Percentiles rank a stretch among this genome's conserved stretches.
These are phyloP conservation scores for Mediolabrus comicus DNA, from an alignment of 108 stramenopile genomes.

Conservation along the genomic window DNA sequence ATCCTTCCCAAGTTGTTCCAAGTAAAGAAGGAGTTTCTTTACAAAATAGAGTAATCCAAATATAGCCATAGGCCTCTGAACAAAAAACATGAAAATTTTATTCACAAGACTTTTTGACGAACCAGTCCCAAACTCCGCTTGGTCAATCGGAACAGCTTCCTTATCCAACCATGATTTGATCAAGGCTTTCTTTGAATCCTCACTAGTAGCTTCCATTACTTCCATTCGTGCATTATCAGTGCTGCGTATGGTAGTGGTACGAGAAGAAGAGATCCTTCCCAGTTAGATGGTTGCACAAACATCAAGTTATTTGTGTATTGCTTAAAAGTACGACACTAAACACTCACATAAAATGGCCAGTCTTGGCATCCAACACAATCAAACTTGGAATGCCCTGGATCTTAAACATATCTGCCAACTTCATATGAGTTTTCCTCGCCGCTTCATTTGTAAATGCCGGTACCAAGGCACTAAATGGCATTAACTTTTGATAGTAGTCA, in stretches of 20 bases:
- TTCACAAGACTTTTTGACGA: constrained; percentile 12
- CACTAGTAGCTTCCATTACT: constrained; percentile 36
- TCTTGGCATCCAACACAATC: constrained; percentile 68
- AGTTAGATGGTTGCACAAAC: background rate
- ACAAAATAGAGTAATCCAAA: constrained; percentile 63
- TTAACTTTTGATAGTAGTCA: constrained; percentile 56
- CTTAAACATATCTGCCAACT: constrained; percentile 54
- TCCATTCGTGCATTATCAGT: constrained; percentile 56
- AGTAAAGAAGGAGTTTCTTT: constrained; percentile 29
- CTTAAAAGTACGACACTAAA: background rate
- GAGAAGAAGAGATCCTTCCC: background rate
- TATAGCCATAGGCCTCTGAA: constrained; percentile 60
- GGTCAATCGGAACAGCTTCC: constrained; percentile 55
- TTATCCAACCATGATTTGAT: constrained; percentile 54
- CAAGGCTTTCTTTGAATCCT: constrained; percentile 37
- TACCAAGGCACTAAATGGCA: constrained; percentile 66
- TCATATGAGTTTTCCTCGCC: constrained; percentile 47
- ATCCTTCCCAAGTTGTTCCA: constrained; percentile 31
- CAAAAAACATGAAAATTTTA: constrained; percentile 50
- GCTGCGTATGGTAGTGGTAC: background rate
- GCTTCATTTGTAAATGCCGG: constrained; percentile 33
- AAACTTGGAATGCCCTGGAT: constrained; percentile 70
- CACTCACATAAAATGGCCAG: constrained; percentile 56
- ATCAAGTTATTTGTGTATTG: background rate
- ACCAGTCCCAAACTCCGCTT: constrained; percentile 41